Evolutionary conservation across 441 rosid genomes (phyloP), one percentile per base, ranked within the genome.

Genomic region (Sinapis alba): DNA sequence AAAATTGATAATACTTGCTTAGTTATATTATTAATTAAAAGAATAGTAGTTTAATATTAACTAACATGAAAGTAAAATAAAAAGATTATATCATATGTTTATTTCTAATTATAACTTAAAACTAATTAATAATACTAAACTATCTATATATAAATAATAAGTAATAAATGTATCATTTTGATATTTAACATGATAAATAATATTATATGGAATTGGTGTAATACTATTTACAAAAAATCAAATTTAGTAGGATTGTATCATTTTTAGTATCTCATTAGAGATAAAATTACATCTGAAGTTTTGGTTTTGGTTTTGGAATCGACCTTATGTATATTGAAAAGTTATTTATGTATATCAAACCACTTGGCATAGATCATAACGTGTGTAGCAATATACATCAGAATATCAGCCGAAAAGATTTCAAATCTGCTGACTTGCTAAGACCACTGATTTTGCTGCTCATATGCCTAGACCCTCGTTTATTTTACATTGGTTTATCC

Each of bases 401-500:
- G 21, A 47, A 47, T 47, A 7, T 6, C 10, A 47, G 19, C 11
- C 20, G 10, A 47, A 47, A 47, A 47, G 54, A 47, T 47, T 47
- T 16, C 21, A 47, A 47, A 47, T 16, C 20, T 47, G 54, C n/a
- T n/a, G n/a, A n/a, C n/a, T n/a, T n/a, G n/a, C 54, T 15, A 34
- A 32, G 63, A 26, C 65, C 60, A 47, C 5, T 60, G 21, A 7
- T 32, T 32, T 50, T 75, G 62, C 15, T 47, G 56, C 73, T 68
- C 73, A 45, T 75, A 61, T 3, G 32, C 63, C 45, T 68, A 75
- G 54, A 51, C 54, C 23, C 10, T 16, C 10, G 23, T 75, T 61
- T 50, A 75, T 62, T 41, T 75, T 68, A 68, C 19, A 45, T 62
- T 53, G 45, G 7, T 36, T 24, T 75, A 68, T 60, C 73, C 69